phyloP scores from a whole-genome alignment of 352 stramenopile species.

The Pythium grandisporangium region DNA sequence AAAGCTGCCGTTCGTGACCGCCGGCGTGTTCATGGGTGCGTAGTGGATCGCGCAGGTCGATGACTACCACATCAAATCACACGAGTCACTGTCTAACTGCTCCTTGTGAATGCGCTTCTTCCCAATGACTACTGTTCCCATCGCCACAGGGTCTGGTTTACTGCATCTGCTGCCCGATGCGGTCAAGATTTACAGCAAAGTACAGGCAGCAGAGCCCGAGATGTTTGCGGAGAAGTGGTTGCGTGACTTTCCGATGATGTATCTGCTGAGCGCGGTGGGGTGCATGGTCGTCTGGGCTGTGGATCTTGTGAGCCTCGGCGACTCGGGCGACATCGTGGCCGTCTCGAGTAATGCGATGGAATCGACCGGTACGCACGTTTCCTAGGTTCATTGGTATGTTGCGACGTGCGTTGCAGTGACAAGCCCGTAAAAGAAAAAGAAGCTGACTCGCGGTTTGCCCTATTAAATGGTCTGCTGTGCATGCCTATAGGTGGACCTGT shows the following conservation, averaged over 20 bases:
- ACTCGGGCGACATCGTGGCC: slow-evolving; percentile 59
- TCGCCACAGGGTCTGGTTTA: slow-evolving; percentile 25
- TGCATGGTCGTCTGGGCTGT: slow-evolving; percentile 54
- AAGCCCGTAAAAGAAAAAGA: too few species aligned
- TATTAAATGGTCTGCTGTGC: too few species aligned
- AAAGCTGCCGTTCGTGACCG: slow-evolving; percentile 56
- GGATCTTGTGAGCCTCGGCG: slow-evolving; percentile 51
- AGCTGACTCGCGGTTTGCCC: too few species aligned
- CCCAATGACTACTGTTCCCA: too few species aligned
- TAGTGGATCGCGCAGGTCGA: neutral
- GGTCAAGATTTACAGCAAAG: slow-evolving; percentile 43
- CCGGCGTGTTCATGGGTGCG: slow-evolving; percentile 44
- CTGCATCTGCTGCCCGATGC: slow-evolving; percentile 49
- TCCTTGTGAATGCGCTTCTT: neutral
- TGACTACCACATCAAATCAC: too few species aligned
- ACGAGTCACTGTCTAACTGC: too few species aligned
- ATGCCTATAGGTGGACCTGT: too few species aligned
- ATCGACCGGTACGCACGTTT: too few species aligned
- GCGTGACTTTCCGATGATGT: slow-evolving; percentile 37
- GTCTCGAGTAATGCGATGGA: slow-evolving; percentile 43
- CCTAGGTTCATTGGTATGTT: too few species aligned
- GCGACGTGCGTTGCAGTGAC: too few species aligned
- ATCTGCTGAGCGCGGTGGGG: slow-evolving; percentile 38
- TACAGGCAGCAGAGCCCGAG: slow-evolving; percentile 11
- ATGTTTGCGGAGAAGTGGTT: slow-evolving; percentile 19